Evolutionary conservation across 495 filamentous ascomycete genomes (phyloP), one percentile per base, ranked within the genome.

Genomic region (Aspergillus ostianus): DNA sequence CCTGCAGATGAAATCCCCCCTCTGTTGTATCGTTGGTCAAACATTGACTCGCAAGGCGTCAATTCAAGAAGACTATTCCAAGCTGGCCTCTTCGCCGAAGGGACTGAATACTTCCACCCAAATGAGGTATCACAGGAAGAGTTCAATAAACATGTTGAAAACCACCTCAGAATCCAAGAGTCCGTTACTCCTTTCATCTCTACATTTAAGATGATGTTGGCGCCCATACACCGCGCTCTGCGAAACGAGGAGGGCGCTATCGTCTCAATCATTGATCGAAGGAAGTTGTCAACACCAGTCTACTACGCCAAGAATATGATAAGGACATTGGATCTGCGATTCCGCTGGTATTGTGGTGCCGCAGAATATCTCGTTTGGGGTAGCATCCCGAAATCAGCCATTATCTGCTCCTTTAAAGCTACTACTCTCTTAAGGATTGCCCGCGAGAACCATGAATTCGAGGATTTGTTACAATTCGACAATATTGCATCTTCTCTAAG

Each of bases 321-420:
- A 4, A n/a, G 30, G 8, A 41, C 61, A 19, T 68, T 68, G 0
- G 20, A 48, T 0, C 63, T 74, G 3, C 54, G 48, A 17, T 62
- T 62, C 9, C 4, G n/a, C 17, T 44, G 21, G 0, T 77, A 75
- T 60, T 59, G 56, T 3, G 76, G 73, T 0, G 60, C 48, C 0
- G 73, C 70, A 0, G 76, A 79, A n/a, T 76, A 65, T 44, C 55
- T 71, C 0, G 51, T 77, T 0, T 79, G 76, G 76, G 65, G 68
- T 0, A 32, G 49, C 6, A 54, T 76, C 0, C 61, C 64, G 2
- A 21, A 53, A 0, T 6, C 56, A 8, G 72, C 75, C 6, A 75
- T 79, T 23, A 51, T 70, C 12, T 64, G 57, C 12, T 60, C 67
- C 0, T 66, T 77, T 19, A 61, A 65, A 6, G 62, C 73, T 0